Conservation (phyloP, 768 basidiomycete species). For the Lentinus brumalis region DNA sequence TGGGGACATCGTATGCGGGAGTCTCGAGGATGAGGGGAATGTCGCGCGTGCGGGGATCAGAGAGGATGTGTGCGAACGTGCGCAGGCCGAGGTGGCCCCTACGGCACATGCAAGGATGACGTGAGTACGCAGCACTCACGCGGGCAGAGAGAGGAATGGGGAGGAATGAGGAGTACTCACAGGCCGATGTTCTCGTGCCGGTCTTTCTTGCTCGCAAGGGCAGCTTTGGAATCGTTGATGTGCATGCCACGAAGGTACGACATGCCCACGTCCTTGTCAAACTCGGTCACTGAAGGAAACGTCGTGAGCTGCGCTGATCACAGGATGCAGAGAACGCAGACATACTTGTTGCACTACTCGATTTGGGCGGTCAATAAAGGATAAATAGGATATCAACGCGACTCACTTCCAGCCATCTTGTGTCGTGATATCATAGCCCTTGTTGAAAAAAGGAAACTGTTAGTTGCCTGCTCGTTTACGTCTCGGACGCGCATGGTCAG, state of each 20-base stretch:
- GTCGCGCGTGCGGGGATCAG: constrained; percentile 63
- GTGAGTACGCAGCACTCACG: background rate
- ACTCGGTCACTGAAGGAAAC: constrained; percentile 51
- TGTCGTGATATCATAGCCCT: constrained; percentile 84
- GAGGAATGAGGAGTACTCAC: constrained; percentile 41
- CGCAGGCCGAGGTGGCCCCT: constrained; percentile 70
- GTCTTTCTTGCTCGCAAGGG: constrained; percentile 66
- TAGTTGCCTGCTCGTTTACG: background rate
- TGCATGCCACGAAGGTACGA: constrained; percentile 82
- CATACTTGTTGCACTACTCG: constrained; percentile 27
- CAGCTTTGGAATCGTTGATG: constrained; percentile 79
- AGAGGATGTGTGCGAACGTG: constrained; percentile 66
- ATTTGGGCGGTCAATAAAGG: background rate
- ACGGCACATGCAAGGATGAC: background rate
- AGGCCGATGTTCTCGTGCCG: constrained; percentile 85
- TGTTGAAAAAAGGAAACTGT: too few relatives aligned
- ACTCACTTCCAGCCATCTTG: constrained; percentile 72
- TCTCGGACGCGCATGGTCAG: background rate
- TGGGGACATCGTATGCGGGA: constrained; percentile 56
- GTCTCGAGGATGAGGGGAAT: constrained; percentile 87
- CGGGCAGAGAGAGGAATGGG: background rate
- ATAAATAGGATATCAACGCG: background rate
- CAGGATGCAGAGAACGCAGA: background rate
- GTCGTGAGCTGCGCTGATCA: background rate
- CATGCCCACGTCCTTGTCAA: constrained; percentile 70